Base-by-base conservation (phyloP, 768 basidiomycete species). In the Lepiota brunneoincarnata region DNA sequence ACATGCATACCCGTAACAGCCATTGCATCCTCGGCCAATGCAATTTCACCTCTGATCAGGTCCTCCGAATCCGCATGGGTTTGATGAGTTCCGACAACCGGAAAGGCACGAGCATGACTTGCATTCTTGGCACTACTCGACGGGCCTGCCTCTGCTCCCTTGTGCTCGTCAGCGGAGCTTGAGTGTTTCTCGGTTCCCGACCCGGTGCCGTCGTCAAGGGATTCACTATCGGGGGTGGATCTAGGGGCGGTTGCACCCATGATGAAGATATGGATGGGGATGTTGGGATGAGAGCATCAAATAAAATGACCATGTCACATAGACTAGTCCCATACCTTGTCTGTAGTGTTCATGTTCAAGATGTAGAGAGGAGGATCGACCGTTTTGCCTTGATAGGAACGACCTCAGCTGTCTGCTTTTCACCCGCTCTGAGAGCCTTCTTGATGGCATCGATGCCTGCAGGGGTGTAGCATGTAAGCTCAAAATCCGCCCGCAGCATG, bases 341-440 rank as follows among this genome's bases (percentile, higher is more conserved):
- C 97, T 5, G 96, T 98, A 11, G 93, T 89, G 59, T 98, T 98
- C 24, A 92, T 95, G 60, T 89, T 93, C 49, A 99, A 77, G 21
- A 99, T 95, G 62, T 98, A 99, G 36, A 99, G 68, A 23, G 96
- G 96, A 6, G 97, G 97, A 0, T 97, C 96, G 39, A 98, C 95
- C 20, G 78, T 67, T 94, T 92, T 20, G 97, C 94, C 72, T 96
- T 97, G 75, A 99, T 97, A 0, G 95, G 96, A 0, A 99, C 93
- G 0, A 87, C 82, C 54, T 93, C 91, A 15, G 79, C 93, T 69
- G 91, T 91, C 58, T 90, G 83, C 48, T 80, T 83, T 68, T 98
- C 97, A 26, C 96, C 96, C 2, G 90, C 91, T 39, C 82, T 80
- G 34, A 98, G 78, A 0, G 97, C 95, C 49, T 85, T 86, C 73